Evolutionary conservation across 208 protist species (phyloP).

Genomic region (Acanthamoeba divionensis): DNA sequence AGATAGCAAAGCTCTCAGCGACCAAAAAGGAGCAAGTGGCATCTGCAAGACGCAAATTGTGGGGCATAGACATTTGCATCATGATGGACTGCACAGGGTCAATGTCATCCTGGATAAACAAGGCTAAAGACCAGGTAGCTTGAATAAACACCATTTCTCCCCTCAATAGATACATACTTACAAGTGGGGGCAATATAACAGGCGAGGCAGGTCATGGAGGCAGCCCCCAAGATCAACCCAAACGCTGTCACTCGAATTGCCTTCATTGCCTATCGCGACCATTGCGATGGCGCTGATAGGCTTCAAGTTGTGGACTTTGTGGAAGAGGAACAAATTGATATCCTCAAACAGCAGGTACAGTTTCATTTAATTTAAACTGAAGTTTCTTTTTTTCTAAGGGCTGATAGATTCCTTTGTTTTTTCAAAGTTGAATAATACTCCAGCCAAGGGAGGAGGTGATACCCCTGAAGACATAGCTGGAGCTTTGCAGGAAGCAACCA

Average conservation of each 20-base stretch:
- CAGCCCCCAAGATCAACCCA: background rate
- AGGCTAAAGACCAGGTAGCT: background rate
- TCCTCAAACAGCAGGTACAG: background rate
- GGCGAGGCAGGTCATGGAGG: background rate
- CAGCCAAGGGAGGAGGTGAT: background rate
- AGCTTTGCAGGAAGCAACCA: background rate
- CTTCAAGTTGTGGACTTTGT: background rate
- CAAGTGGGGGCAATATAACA: background rate
- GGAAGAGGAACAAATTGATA: background rate
- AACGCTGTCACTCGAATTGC: background rate
- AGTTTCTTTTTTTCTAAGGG: too few relatives aligned
- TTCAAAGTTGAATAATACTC: background rate
- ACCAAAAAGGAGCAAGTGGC: too few relatives aligned
- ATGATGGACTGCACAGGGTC: slow-evolving; percentile 6
- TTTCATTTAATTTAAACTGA: background rate
- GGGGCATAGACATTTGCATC: background rate
- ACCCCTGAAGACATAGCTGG: background rate
- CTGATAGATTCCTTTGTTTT: too few relatives aligned
- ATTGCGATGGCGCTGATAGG: background rate
- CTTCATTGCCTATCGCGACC: slow-evolving; percentile 6
- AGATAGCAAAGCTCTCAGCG: too few relatives aligned
- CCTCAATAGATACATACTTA: background rate
- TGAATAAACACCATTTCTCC: background rate
- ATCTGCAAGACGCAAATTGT: too few relatives aligned
- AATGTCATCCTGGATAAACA: background rate